Base-by-base conservation (phyloP, 176 grass and related monocot species). In the Eleusine indica region DNA sequence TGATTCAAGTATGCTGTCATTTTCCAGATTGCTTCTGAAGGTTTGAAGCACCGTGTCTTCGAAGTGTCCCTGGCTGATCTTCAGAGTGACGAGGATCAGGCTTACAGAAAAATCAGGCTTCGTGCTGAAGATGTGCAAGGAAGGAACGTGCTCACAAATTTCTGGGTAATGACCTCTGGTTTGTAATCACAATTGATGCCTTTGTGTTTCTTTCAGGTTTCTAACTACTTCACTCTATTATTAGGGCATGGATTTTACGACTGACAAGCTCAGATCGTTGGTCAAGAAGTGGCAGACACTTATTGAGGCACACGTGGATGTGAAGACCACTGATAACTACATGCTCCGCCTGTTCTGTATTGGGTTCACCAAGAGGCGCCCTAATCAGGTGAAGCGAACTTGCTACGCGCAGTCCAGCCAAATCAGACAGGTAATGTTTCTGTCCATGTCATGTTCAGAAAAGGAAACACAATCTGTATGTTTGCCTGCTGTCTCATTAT, bases 261-360 rank as follows among this genome's bases (percentile, higher is more conserved):
- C 96, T 0, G 96, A 98, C 66, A 98, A 98, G 64, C 87, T 98
- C 2, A 80, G 96, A 29, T 93, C 93, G 0, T 81, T 98, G 1
- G 96, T 98, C 4, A 93, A 48, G 85, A 98, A 95, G 58, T 98
- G 96, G 96, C 96, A 98, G 68, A 95, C 96, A 0, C 68, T 98
- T 0, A 98, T 98, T 7, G 96, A 98, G 70, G 91, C 96, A 2
- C 91, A 98, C 75, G 96, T 95, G 18, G 96, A 98, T 70, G 93
- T 98, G 0, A 98, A 98, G 71, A 98, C 96, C 5, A 98, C 91
- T 0, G 96, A 98, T 6, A 92, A 78, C 54, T 98, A 98, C 85
- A 94, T 92, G 32, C 44, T 98, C 37, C 89, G 91, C 6, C 53
- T 95, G 66, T 98, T 98, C 77, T 93, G 93, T 81, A 98, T 98